These are phyloP conservation scores for Plasmopara muralis DNA, from an alignment of 352 stramenopile species.

Conservation along the genomic window DNA sequence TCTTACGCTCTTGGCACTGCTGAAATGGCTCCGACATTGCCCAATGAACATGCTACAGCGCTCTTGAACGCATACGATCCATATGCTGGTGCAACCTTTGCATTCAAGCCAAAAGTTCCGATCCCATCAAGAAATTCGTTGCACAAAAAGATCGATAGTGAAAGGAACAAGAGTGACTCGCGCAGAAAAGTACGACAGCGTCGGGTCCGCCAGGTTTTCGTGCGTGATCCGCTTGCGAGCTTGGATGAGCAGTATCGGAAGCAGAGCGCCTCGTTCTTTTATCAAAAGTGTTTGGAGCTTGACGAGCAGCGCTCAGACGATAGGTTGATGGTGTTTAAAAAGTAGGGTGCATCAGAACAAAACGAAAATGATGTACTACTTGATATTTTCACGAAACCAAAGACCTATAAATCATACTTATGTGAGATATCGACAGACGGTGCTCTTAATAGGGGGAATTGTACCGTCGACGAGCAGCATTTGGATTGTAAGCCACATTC, in stretches of 20 bases:
- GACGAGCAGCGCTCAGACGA: constrained; percentile 20
- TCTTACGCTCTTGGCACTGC: constrained; percentile 60
- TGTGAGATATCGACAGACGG: constrained; percentile 11
- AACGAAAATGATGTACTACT: neutral
- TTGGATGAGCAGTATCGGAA: constrained; percentile 32
- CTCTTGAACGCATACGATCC: constrained; percentile 64
- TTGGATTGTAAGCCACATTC: constrained; percentile 20
- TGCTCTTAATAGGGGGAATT: constrained; percentile 32
- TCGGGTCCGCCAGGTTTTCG: constrained; percentile 56
- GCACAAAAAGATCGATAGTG: constrained; percentile 59
- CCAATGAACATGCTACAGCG: constrained; percentile 56
- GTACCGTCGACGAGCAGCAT: constrained; percentile 25
- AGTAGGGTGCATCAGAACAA: constrained; percentile 19
- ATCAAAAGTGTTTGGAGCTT: constrained; percentile 28
- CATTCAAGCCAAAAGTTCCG: constrained; percentile 56
- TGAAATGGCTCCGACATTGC: constrained; percentile 46
- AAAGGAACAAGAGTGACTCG: constrained; percentile 46
- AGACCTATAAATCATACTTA: neutral
- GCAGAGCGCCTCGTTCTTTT: constrained; percentile 29
- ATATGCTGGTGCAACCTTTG: constrained; percentile 32
- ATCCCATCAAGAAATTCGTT: constrained; percentile 62
- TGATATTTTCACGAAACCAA: neutral
- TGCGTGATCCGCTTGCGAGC: constrained; percentile 45
- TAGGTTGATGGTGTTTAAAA: constrained; percentile 25
- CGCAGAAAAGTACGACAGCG: constrained; percentile 44